Evolutionary conservation across 1,284 basidiomycete genomes (phyloP).

Genomic region (Microstroma glucosiphilum): DNA sequence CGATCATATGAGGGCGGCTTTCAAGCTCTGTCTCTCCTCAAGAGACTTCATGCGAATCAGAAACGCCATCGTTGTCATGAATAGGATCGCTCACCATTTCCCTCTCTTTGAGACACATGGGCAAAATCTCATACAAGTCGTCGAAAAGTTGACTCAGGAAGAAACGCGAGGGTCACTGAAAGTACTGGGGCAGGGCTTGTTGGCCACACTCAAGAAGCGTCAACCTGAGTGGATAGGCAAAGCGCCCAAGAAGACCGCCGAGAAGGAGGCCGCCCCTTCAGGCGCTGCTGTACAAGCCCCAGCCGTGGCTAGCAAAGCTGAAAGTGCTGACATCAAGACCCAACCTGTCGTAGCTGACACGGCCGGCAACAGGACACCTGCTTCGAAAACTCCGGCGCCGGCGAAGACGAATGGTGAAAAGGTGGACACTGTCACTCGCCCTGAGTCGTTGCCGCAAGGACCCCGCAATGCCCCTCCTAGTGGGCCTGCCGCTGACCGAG

Average conservation of each 20-base stretch:
- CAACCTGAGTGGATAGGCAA: slow-evolving; percentile 32
- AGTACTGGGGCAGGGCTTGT: slow-evolving; percentile 43
- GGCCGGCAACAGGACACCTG: neutral
- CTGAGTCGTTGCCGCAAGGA: too few relatives aligned
- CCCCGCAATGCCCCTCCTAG: too few relatives aligned
- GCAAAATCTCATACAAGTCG: slow-evolving; percentile 23
- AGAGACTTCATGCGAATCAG: slow-evolving; percentile 48
- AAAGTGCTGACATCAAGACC: neutral
- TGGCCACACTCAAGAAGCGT: slow-evolving; percentile 42
- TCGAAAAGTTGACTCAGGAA: slow-evolving; percentile 25
- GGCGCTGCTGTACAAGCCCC: neutral
- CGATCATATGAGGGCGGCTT: slow-evolving; percentile 57
- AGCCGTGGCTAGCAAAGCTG: neutral
- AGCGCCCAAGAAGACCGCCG: neutral
- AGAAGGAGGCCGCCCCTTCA: neutral
- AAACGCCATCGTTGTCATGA: slow-evolving; percentile 48
- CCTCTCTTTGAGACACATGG: slow-evolving; percentile 38
- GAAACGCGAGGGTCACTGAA: slow-evolving; percentile 46
- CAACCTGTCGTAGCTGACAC: neutral
- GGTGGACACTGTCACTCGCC: neutral
- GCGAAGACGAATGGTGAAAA: neutral
- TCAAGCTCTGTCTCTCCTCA: slow-evolving; percentile 33
- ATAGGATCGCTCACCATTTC: slow-evolving; percentile 35
- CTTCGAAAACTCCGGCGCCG: slow-evolving; percentile 3
- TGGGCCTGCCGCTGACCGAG: too few relatives aligned